Evolutionary conservation across 2,329 filamentous ascomycete genomes (phyloP), one percentile per base, ranked within the genome.

Genomic region (Fusarium dlaminii): DNA sequence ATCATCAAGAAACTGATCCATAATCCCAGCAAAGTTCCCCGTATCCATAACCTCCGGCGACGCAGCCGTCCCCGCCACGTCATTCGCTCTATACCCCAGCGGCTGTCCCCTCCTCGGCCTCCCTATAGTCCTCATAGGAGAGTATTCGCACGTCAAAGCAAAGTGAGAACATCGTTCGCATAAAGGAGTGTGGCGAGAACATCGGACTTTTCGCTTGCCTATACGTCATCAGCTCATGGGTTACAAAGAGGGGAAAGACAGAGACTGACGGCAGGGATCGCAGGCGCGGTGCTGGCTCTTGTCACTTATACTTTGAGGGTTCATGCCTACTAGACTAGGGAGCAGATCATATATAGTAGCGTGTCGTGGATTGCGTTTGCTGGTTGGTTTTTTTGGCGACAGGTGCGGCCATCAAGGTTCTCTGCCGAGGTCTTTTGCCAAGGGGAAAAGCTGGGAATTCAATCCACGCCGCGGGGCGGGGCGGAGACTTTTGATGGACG

Each of bases 121-220:
- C 0, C 70, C 70, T 37, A 72, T 73, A 4, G 70, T 54, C 29
- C 70, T 73, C 30, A 48, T 73, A 10, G 64, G 70, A 27, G 69
- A 72, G 29, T 72, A 72, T 13, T 72, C 70, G 34, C 70, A 72
- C 9, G 45, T 52, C 37, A 72, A 52, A 5, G 57, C 70, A 70
- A 72, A 72, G 59, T 72, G 69, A 32, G 70, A 72, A 42, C 70
- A 72, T 70, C 70, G 48, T 32, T 72, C 70, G 24, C 70, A 72
- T 13, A 72, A 39, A 15, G 70, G 70, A 30, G 66, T 70, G 37
- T 72, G 70, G 5, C 70, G 54, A 14, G 70, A 72, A 49, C 70
- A 72, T 3, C 70, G 48, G 3, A 72, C 70, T 40, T 72, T 72
- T 20, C 70, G 65, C n/a, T 72, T 72, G 59, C 70, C 70, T 72